Evolutionary conservation across 257 asterid species (phyloP).

Genomic region (Nicotiana undulata): DNA sequence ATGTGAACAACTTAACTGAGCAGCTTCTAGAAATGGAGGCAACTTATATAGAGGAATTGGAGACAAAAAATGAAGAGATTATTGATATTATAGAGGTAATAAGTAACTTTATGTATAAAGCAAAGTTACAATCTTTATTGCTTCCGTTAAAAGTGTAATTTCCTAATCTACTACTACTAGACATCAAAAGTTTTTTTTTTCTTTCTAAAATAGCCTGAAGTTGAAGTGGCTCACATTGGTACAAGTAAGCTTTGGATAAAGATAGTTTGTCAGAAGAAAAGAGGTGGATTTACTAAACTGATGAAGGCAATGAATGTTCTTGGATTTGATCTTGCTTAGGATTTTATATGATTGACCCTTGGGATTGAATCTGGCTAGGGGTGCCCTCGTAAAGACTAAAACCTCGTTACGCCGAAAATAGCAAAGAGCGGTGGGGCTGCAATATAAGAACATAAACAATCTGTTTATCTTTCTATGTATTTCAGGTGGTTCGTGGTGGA

Average conservation of each 20-base stretch:
- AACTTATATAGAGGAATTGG: slow-evolving; percentile 9
- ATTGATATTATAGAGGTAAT: slow-evolving; percentile 34
- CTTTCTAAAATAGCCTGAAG: slow-evolving; percentile 34
- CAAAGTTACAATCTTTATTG: background rate
- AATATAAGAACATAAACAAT: background rate
- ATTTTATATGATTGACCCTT: too few species aligned
- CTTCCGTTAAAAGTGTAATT: background rate
- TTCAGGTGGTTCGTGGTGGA: slow-evolving; percentile 44
- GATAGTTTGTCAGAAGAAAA: slow-evolving; percentile 46
- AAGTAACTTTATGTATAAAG: background rate
- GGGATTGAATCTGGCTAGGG: too few species aligned
- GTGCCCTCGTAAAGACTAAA: too few species aligned
- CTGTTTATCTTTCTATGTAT: background rate
- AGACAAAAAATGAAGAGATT: slow-evolving; percentile 4
- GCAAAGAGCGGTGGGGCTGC: background rate
- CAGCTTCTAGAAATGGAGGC: slow-evolving; percentile 50
- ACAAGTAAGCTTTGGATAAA: slow-evolving; percentile 67
- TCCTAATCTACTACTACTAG: background rate
- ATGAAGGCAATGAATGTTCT: slow-evolving; percentile 58
- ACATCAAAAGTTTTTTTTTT: background rate
- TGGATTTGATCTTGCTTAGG: slow-evolving; percentile 30
- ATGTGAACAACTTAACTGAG: slow-evolving; percentile 44
- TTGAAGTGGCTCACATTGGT: slow-evolving; percentile 38
- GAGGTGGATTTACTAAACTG: slow-evolving; percentile 43
- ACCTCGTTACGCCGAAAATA: too few species aligned